Evolutionary conservation across 1,284 basidiomycete species (phyloP).

Genomic region (Xerocomus cyaneibrunnescens): DNA sequence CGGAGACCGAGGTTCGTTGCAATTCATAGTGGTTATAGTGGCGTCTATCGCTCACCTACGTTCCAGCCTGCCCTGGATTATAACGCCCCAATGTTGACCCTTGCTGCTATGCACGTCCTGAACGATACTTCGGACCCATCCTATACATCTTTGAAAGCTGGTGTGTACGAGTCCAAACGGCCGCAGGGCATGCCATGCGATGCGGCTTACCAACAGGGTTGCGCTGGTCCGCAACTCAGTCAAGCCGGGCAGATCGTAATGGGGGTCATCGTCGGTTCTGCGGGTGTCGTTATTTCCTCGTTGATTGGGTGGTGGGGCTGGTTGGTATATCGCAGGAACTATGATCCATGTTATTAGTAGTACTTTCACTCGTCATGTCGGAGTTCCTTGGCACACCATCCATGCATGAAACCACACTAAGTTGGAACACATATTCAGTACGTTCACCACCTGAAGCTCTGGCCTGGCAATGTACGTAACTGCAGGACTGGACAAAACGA

Average conservation of each 20-base stretch:
- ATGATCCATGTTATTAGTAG: constrained; percentile 26
- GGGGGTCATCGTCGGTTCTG: constrained; percentile 62
- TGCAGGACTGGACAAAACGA: no score
- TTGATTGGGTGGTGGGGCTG: constrained; percentile 44
- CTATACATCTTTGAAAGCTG: constrained; percentile 68
- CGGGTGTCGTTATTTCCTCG: constrained; percentile 55
- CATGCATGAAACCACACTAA: no score
- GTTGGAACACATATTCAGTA: not conserved
- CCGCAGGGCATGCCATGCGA: constrained; percentile 78
- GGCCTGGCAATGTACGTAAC: no score
- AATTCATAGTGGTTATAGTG: not conserved
- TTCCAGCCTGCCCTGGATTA: constrained; percentile 73
- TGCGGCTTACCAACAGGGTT: constrained; percentile 57
- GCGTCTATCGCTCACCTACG: constrained; percentile 25
- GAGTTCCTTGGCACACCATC: not conserved
- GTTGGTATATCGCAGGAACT: constrained; percentile 30
- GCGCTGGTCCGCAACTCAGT: constrained; percentile 49
- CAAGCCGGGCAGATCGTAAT: constrained; percentile 68
- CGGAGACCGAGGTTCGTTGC: constrained; percentile 63
- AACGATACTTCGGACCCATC: constrained; percentile 74
- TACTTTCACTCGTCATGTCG: not conserved
- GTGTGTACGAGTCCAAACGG: constrained; percentile 60
- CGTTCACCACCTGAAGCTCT: not conserved
- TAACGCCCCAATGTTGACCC: constrained; percentile 81
- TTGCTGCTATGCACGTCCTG: constrained; percentile 72